Evolutionary conservation across 805 yeast species (phyloP).

Genomic region (Candida sanyiensis): DNA sequence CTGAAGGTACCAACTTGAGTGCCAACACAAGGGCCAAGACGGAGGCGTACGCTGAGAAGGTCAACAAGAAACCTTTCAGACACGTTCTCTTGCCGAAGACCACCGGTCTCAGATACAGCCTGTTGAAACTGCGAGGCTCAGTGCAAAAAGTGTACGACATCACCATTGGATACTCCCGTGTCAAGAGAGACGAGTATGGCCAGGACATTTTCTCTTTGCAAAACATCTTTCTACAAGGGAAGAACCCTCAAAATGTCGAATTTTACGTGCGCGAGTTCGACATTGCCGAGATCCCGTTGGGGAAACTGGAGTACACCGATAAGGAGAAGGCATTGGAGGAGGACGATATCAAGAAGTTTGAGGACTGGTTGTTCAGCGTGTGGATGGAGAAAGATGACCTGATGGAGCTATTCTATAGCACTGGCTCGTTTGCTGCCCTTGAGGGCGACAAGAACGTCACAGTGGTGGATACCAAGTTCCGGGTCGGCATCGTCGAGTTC

Average conservation of each 20-base stretch:
- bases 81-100: slow-evolving; percentile 78
- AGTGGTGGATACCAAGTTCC: slow-evolving; percentile 18
- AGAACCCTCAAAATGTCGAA: slow-evolving; percentile 62
- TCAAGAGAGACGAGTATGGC: slow-evolving; percentile 57
- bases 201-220: slow-evolving; percentile 69
- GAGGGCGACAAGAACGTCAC: slow-evolving; percentile 15
- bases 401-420: slow-evolving; percentile 53
- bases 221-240: slow-evolving; percentile 59
- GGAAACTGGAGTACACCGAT: slow-evolving; percentile 40
- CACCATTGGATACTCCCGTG: slow-evolving; percentile 78
- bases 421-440: slow-evolving; percentile 42
- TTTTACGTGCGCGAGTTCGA: slow-evolving; percentile 57
- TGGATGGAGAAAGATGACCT: slow-evolving; percentile 79
- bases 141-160: slow-evolving; percentile 67
- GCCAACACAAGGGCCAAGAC: slow-evolving; percentile 56
- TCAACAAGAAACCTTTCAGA: slow-evolving; percentile 42
- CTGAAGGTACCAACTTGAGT: slow-evolving; percentile 91
- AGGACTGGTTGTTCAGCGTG: slow-evolving; percentile 62
- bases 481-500: slow-evolving; percentile 23
- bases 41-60: slow-evolving; percentile 48
- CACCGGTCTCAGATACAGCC: slow-evolving; percentile 68
- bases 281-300: slow-evolving; percentile 59
- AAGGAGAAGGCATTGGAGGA: slow-evolving; percentile 38
- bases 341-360: slow-evolving; percentile 44
- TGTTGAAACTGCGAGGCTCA: slow-evolving; percentile 48